phyloP scores from a whole-genome alignment of 164 flowering plant species.

The Hamamelis virginiana region DNA sequence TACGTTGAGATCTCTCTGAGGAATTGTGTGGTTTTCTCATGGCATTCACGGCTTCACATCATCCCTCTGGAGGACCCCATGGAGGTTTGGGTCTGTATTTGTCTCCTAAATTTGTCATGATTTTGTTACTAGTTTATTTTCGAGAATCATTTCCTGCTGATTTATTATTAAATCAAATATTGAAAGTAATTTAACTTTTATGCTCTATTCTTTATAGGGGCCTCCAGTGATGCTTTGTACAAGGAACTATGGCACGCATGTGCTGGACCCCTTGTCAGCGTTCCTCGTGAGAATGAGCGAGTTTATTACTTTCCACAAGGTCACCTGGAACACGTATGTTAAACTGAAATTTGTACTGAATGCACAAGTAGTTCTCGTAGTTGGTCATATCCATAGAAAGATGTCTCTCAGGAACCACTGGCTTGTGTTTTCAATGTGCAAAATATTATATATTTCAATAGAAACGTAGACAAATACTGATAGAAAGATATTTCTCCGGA shows the following conservation, averaged over 20 bases:
- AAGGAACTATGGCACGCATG: conserved; percentile 92
- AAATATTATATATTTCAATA: no score
- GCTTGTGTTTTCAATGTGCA: no score
- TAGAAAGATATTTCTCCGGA: no score
- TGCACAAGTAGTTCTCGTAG: background rate
- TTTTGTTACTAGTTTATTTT: no score
- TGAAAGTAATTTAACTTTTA: no score
- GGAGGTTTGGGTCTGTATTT: conserved; percentile 30
- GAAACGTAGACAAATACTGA: no score
- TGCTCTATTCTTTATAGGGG: conserved; percentile 23
- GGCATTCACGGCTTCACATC: conserved; percentile 38
- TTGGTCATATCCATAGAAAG: no score
- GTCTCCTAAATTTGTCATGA: background rate
- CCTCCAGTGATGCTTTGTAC: conserved; percentile 49
- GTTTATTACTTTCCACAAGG: conserved; percentile 94
- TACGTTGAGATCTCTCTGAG: background rate
- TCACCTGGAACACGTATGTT: conserved; percentile 86
- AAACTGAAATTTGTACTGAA: background rate
- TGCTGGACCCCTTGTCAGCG: conserved; percentile 87
- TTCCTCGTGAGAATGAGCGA: conserved; percentile 80
- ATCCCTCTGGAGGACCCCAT: conserved; percentile 27
- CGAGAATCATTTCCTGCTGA: no score
- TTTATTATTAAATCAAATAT: no score
- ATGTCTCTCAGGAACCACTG: no score
- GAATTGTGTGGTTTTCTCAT: conserved; percentile 19